Base-by-base conservation (phyloP, 2,329 filamentous ascomycete genomes). In the Xylaria sp. region DNA sequence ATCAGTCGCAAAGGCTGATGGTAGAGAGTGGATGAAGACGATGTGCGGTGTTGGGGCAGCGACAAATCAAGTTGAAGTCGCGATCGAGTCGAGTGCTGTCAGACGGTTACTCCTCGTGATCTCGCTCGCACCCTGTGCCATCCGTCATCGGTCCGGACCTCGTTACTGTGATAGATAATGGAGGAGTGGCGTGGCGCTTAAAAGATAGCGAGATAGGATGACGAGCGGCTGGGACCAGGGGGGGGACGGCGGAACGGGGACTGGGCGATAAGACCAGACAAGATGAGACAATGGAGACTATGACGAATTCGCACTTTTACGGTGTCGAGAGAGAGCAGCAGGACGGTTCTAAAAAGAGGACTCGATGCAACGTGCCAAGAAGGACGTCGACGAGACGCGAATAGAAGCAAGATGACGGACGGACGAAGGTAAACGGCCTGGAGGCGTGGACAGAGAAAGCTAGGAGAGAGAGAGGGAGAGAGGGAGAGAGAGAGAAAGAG, bases 61-160 rank as follows among this genome's bases (percentile, higher is more conserved):
- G 29, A 34, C 29, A 34, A 34, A 34, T 34, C 29, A 34, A 34
- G 29, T 7, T 34, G 5, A 34, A 13, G 29, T 34, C 29, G 29
- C 29, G 29, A 34, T 34, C 29, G 29, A 34, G 29, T 34, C 16
- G 29, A 34, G n/a, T n/a, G n/a, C 29, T 11, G 29, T 7, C 29
- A 13, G 29, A 34, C 29, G 50, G 52, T 60, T 57, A 56, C 37
- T 61, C 64, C 65, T 67, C 65, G 65, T 68, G 65, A 68, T 67
- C 59, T 57, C 46, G 40, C 39, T 43, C 52, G 41, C 45, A 66
- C 58, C 65, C 61, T 65, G 60, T 66, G 64, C 57, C 62, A 66
- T 66, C 65, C 65, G 64, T 66, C 65, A 68, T 67, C 65, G 65
- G 65, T 66, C 63, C 57, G 61, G 58, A 60, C 57, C 58, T 57